These are phyloP conservation scores for Inonotus obliquus DNA, from an alignment of 1,284 basidiomycete species.

Conservation along the genomic window DNA sequence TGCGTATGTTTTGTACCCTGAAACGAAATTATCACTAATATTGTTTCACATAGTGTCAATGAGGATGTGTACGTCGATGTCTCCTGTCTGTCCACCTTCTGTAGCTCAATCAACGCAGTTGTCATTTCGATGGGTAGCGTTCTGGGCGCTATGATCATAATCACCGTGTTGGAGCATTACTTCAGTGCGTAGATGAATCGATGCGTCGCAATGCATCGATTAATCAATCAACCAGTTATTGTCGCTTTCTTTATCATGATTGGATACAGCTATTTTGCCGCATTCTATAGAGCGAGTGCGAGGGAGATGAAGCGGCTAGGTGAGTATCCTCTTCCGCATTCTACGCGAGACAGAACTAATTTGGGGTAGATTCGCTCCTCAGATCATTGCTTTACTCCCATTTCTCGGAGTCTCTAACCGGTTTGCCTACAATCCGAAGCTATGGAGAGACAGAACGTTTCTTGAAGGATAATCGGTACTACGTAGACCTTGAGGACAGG, in stretches of 20 bases:
- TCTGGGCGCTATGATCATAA: constrained; percentile 57
- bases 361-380: constrained; percentile 50
- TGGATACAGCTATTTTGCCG: constrained; percentile 53
- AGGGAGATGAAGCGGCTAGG: constrained; percentile 70
- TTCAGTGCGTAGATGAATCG: constrained; percentile 47
- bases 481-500: constrained; percentile 72
- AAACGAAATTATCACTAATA: constrained; percentile 4
- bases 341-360: constrained; percentile 21
- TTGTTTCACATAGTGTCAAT: constrained; percentile 47
- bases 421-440: constrained; percentile 71
- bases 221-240: constrained; percentile 36
- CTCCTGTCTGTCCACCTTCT: constrained; percentile 8
- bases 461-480: constrained; percentile 61
- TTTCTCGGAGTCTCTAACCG: constrained; percentile 76
- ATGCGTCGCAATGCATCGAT: neutral
- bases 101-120: constrained; percentile 32
- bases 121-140: constrained; percentile 47
- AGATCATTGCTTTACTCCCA: constrained; percentile 74
- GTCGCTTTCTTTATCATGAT: constrained; percentile 42
- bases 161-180: constrained; percentile 67
- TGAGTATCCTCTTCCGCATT: constrained; percentile 21
- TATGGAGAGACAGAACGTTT: constrained; percentile 64
- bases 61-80: constrained; percentile 48
- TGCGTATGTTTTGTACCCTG: constrained; percentile 24
- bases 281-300: constrained; percentile 64